Percentiles rank a stretch among this genome's conserved stretches.
phyloP scores from a whole-genome alignment of 164 flowering plant genomes.

The Macadamia integrifolia region DNA sequence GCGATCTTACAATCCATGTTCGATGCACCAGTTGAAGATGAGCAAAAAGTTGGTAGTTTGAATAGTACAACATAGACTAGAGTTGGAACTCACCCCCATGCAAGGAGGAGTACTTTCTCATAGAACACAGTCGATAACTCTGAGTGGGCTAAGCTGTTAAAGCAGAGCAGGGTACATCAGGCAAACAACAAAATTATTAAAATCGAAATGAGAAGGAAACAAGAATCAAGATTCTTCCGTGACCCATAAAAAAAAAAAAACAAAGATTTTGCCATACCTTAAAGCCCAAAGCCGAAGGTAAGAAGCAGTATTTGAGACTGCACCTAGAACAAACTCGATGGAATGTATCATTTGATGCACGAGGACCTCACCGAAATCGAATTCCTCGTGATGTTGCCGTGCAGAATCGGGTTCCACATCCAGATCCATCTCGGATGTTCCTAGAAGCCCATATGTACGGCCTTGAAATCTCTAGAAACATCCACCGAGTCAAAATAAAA shows the following conservation, averaged over 20 bases:
- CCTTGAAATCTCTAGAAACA: slow-evolving; percentile 85
- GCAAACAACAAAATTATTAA: background rate
- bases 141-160: slow-evolving; percentile 88
- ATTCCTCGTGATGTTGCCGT: slow-evolving; percentile 67
- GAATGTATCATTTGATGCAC: slow-evolving; percentile 98
- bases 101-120: slow-evolving; percentile 83
- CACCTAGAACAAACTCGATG: slow-evolving; percentile 84
- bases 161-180: slow-evolving; percentile 10
- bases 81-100: slow-evolving; percentile 70
- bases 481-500: slow-evolving; percentile 4
- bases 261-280: slow-evolving; percentile 33
- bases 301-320: slow-evolving; percentile 96
- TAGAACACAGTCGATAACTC: slow-evolving; percentile 92
- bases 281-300: slow-evolving; percentile 97
- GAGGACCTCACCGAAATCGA: slow-evolving; percentile 84
- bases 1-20: background rate
- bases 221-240: background rate
- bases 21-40: background rate
- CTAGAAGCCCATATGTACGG: slow-evolving; percentile 75
- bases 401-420: slow-evolving; percentile 86
- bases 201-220: slow-evolving; percentile 4
- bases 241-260: too few species aligned
- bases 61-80: background rate
- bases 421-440: slow-evolving; percentile 68
- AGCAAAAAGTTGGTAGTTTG: background rate